phyloP scores from a whole-genome alignment of 805 yeast species.

The Barnettozyma wickerhamii region DNA sequence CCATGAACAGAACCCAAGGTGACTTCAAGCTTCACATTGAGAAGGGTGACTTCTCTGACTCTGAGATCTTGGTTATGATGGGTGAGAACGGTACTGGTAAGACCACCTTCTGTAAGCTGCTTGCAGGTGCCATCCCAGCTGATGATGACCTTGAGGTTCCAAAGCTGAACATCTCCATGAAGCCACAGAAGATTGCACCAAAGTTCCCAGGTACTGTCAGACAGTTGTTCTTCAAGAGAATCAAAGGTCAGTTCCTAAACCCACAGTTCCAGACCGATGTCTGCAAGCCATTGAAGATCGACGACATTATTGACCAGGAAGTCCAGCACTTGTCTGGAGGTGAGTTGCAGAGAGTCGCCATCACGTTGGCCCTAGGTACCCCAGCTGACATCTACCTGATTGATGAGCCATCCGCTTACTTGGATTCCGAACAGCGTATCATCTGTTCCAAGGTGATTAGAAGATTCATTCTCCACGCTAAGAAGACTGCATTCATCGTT shows the following conservation, averaged over 20 bases:
- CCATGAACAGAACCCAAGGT: slow-evolving; percentile 89
- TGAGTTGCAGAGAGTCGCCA: slow-evolving; percentile 99
- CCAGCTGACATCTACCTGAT: slow-evolving; percentile 95
- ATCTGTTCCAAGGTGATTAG: slow-evolving; percentile 97
- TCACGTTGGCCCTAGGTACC: slow-evolving; percentile 88
- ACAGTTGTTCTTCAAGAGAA: slow-evolving; percentile 94
- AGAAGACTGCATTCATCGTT: slow-evolving; percentile 98
- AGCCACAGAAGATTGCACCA: slow-evolving; percentile 99
- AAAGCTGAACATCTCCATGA: slow-evolving; percentile 89
- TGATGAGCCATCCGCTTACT: slow-evolving; percentile 98
- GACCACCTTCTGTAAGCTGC: slow-evolving; percentile 91
- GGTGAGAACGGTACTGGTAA: slow-evolving; percentile 99
- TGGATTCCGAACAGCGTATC: slow-evolving; percentile 99
- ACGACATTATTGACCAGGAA: slow-evolving; percentile 94
- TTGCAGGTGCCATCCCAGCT: slow-evolving; percentile 90
- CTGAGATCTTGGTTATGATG: slow-evolving; percentile 98
- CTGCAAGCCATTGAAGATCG: slow-evolving; percentile 89
- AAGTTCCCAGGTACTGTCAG: slow-evolving; percentile 98
- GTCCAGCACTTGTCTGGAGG: slow-evolving; percentile 98
- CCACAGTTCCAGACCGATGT: slow-evolving; percentile 99
- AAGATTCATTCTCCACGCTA: slow-evolving; percentile 92
- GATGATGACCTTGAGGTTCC: slow-evolving; percentile 81
- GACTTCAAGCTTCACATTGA: slow-evolving; percentile 84
- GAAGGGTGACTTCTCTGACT: slow-evolving; percentile 88
- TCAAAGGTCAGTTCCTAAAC: slow-evolving; percentile 86